A percentile compares a stretch with the other conserved stretches of the same genome.
phyloP scores from a whole-genome alignment of 768 basidiomycete genomes.

The Mycena albidolilacea region DNA sequence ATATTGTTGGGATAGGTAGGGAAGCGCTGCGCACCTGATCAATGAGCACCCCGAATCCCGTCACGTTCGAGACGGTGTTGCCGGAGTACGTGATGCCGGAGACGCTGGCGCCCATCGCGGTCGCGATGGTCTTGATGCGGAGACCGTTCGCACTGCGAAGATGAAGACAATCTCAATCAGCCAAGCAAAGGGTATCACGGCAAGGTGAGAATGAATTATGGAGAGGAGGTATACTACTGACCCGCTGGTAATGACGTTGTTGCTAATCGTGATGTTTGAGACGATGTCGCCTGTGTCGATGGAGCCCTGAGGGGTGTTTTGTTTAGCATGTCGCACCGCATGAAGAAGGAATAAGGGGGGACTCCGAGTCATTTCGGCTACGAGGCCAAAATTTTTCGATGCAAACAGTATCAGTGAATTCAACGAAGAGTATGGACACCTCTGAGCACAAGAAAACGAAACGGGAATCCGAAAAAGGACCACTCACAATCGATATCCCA shows the following conservation, averaged over 20 bases:
- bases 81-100: conserved; percentile 66
- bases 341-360: conserved; percentile 40
- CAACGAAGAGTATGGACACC: no score
- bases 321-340: not conserved
- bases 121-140: conserved; percentile 71
- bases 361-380: no score
- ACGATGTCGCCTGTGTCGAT: conserved; percentile 63
- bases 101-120: conserved; percentile 63
- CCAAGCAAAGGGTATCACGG: not conserved
- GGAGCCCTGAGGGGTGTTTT: conserved; percentile 60
- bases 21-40: conserved; percentile 58
- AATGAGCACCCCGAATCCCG: conserved; percentile 70
- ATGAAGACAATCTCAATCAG: conserved; percentile 4
- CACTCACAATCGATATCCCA: conserved; percentile 74
- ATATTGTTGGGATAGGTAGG: not conserved
- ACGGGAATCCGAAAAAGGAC: not conserved
- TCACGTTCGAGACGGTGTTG: conserved; percentile 67
- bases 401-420: no score
- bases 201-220: not conserved
- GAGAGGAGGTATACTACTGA: not conserved
- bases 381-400: no score
- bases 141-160: conserved; percentile 63
- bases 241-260: conserved; percentile 69
- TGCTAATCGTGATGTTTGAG: conserved; percentile 63
- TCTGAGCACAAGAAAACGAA: no score